Base-by-base conservation (phyloP, 1,139 yeast species). In the Yamadazyma jaroonii region DNA sequence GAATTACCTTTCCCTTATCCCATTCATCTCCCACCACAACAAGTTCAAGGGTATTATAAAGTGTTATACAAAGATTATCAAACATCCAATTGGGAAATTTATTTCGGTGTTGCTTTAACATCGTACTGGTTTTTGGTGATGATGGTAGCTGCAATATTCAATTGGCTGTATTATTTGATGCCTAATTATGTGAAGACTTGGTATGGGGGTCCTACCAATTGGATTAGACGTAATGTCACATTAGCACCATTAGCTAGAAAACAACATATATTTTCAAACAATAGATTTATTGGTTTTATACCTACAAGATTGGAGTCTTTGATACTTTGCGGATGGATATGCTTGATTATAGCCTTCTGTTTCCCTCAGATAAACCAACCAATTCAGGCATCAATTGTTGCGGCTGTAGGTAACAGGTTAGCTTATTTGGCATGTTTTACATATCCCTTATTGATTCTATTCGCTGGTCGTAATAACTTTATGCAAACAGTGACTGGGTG, bases 321-420 rank as follows among this genome's bases (percentile, higher is more conserved):
- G 2, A 46, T 62, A 9, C 29, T 64, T 11, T 6, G 46, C 11
- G 58, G 74, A 7, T 42, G 49, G 9, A 56, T 77, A 23, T 54
- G 73, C 3, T 59, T 81, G 49, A 71, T 71, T 28, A 45, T 80
- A 20, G 64, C 80, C 5, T 65, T 78, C 48, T 53, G 54, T 11
- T 36, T 45, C 3, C 38, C 53, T 1, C 39, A 46, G 11, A 39
- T 54, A 17, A 40, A 48, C 11, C 36, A 42, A 24, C 42, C 45
- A 6, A 35, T 43, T 5, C 43, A 46, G 1, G 52, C 51, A 3
- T 62, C 64, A 34, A 56, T 60, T 0, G 28, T 53, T n/a, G 44
- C 46, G 23, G 35, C 41, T 4, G 39, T 54, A 9, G 66, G 62
- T n/a, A 59, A 59, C 37, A 53, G 70, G 44, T 51, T 63, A 1